Evolutionary conservation across 1,284 basidiomycete species (phyloP), one percentile per base, ranked within the genome.

Genomic region (Cronartium quercuum): DNA sequence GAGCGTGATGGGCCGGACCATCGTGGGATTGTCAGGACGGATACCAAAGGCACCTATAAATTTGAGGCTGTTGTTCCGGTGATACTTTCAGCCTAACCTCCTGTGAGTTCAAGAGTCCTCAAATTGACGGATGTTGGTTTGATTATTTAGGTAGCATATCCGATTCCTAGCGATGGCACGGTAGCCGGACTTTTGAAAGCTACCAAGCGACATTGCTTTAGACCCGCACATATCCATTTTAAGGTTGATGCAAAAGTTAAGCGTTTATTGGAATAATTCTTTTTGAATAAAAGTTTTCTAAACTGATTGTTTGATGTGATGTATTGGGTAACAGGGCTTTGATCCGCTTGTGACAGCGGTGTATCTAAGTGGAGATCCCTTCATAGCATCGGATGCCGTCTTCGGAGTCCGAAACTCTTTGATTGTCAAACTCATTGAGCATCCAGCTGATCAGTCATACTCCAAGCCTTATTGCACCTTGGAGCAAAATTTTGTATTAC

Each of bases 211-310:
- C 91, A 93, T 80, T 87, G 88, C 78, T 87, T 88, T 84, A 86
- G 91, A 29, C 91, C 91, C 15, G 88, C 87, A 64, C 91, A 93
- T 81, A 79, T 93, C 76, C 91, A 93, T 81, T 83, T 92, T 77
- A 74, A 66, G 41, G 35, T 74, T 34, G 57, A 74, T 24, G 71
- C 71, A n/a, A 41, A 60, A 42, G 71, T 74, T 42, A 66, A 24
- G 5, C 0, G n/a, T n/a, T n/a, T n/a, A 29, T 29, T 15, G 2
- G 21, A 13, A 12, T 60, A 12, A 24, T 13, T 13, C 57, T 12
- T 18, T 10, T 60, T 9, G 69, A 55, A 40, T 73, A 13, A 57
- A 47, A 75, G 6, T 68, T 74, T 29, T 29, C 24, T 42, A 41
- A 24, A 35, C 38, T 73, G 37, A 29, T 44, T 70, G 44, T 12